Evolutionary conservation across 345 rosid species (phyloP).

Genomic region (Aquilaria sinensis): DNA sequence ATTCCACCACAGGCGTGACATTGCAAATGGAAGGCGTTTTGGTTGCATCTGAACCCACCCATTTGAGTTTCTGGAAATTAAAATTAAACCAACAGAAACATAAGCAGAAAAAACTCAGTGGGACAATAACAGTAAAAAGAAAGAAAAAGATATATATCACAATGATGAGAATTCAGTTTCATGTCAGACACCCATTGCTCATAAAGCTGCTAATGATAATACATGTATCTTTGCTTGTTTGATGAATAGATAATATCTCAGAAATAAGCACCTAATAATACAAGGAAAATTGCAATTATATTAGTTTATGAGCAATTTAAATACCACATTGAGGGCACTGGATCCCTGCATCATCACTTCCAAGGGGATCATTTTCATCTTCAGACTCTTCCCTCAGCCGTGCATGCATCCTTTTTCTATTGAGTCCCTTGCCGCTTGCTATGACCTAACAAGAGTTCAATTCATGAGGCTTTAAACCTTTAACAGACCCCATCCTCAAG

Average conservation of each 20-base stretch:
- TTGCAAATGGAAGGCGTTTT: conserved; percentile 55
- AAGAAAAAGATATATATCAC: too few relatives aligned
- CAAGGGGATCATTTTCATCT: conserved; percentile 12
- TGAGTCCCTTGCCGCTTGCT: conserved; percentile 41
- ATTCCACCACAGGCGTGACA: conserved; percentile 82
- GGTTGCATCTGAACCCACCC: conserved; percentile 63
- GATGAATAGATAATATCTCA: too few relatives aligned
- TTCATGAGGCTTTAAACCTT: neutral
- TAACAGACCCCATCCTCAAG: neutral
- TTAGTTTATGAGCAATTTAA: conserved; percentile 11
- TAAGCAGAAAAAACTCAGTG: neutral
- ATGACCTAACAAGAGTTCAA: conserved; percentile 43
- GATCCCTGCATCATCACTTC: conserved; percentile 30
- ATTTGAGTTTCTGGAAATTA: conserved; percentile 38
- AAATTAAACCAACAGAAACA: conserved; percentile 5
- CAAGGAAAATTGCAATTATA: too few relatives aligned
- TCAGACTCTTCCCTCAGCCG: conserved; percentile 14
- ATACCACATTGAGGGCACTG: conserved; percentile 90
- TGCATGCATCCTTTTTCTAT: conserved; percentile 32
- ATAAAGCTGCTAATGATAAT: too few relatives aligned
- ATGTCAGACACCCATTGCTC: too few relatives aligned
- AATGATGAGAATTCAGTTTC: too few relatives aligned
- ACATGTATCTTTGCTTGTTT: too few relatives aligned
- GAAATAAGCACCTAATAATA: too few relatives aligned
- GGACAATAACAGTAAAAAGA: too few relatives aligned